Conservation (phyloP, 2,329 filamentous ascomycete genomes). For the Ambrosiella beaveri region DNA sequence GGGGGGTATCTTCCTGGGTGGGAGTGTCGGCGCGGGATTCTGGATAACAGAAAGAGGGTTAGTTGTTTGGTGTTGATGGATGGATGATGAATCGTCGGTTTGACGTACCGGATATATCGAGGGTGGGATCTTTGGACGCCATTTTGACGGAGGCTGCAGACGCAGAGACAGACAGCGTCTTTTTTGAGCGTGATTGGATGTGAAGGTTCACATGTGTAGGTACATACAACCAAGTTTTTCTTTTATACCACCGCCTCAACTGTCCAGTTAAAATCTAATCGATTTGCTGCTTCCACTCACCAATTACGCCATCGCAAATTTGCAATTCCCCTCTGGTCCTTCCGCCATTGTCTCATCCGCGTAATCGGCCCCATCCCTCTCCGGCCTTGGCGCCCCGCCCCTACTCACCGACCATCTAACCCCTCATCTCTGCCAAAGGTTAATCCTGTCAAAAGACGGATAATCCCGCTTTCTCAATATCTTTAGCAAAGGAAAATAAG, state of each 20-base stretch:
- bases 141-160: not conserved
- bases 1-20: not conserved
- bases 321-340: not conserved
- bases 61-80: no score
- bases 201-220: not conserved
- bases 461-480: no score
- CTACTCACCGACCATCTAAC: not conserved
- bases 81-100: no score
- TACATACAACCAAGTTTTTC: not conserved
- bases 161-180: no score
- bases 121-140: slow-evolving; percentile 1
- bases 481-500: no score
- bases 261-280: not conserved
- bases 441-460: no score
- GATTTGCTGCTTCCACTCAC: slow-evolving; percentile 6
- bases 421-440: not conserved
- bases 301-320: not conserved
- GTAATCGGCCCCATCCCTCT: not conserved
- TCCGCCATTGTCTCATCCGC: not conserved
- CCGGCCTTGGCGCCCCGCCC: not conserved
- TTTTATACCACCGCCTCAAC: no score
- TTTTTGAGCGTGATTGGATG: no score
- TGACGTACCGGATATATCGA: slow-evolving; percentile 2
- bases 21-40: not conserved
- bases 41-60: not conserved